These are phyloP conservation scores for Saturnispora gosingensis DNA, from an alignment of 805 yeast genomes.

Conservation along the genomic window DNA sequence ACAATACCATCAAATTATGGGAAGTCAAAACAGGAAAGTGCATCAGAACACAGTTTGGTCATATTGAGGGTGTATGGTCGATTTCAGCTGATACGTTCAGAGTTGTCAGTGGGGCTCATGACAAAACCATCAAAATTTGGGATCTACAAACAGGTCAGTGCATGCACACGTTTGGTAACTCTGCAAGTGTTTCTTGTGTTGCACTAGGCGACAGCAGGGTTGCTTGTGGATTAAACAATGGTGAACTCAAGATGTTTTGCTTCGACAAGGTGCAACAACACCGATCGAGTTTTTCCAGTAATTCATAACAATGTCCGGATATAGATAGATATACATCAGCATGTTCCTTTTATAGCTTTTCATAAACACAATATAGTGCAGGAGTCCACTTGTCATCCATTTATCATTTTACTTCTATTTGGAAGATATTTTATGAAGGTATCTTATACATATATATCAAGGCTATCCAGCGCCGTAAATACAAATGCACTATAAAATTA, in stretches of 20 bases:
- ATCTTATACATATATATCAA: too few relatives aligned
- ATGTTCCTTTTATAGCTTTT: not conserved
- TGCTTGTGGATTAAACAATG: slow-evolving; percentile 85
- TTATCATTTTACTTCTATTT: too few relatives aligned
- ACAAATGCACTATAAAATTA: too few relatives aligned
- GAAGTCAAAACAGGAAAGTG: slow-evolving; percentile 81
- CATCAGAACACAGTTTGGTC: slow-evolving; percentile 92
- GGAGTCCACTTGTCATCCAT: too few relatives aligned
- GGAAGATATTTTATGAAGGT: too few relatives aligned
- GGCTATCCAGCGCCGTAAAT: too few relatives aligned
- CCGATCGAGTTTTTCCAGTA: not conserved
- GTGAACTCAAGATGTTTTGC: slow-evolving; percentile 74
- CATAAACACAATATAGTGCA: not conserved
- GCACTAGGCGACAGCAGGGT: slow-evolving; percentile 83
- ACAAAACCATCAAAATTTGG: slow-evolving; percentile 85
- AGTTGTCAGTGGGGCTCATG: slow-evolving; percentile 91
- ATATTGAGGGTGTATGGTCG: slow-evolving; percentile 97
- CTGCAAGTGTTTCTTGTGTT: slow-evolving; percentile 54
- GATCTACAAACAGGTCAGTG: slow-evolving; percentile 92
- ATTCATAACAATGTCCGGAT: not conserved
- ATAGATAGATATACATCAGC: not conserved
- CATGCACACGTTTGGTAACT: slow-evolving; percentile 84
- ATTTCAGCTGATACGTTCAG: slow-evolving; percentile 94
- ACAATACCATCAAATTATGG: slow-evolving; percentile 91
- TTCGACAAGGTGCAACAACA: slow-evolving; percentile 38